Percentiles rank a stretch among this genome's conserved stretches.
Evolutionary conservation across 2,329 filamentous ascomycete species (phyloP).

Genomic region (Colletotrichum tabaci): DNA sequence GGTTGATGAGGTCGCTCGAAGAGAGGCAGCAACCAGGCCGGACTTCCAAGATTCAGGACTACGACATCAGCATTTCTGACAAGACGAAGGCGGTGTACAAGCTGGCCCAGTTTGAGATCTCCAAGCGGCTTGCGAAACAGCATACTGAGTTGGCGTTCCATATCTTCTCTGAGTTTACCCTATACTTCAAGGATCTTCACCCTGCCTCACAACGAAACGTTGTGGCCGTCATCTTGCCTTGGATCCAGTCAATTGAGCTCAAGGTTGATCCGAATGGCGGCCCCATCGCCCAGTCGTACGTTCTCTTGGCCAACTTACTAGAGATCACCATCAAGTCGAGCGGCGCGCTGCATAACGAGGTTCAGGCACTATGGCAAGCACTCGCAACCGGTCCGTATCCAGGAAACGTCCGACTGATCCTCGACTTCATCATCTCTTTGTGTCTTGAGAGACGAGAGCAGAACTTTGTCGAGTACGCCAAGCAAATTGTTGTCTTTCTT

Average conservation of each 20-base stretch:
- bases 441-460: slow-evolving; percentile 96
- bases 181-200: slow-evolving; percentile 90
- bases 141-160: slow-evolving; percentile 92
- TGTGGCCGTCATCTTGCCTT: slow-evolving; percentile 93
- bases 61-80: slow-evolving; percentile 98
- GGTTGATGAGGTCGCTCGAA: slow-evolving; percentile 85
- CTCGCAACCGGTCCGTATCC: slow-evolving; percentile 92
- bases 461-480: slow-evolving; percentile 97
- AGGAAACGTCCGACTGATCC: slow-evolving; percentile 92
- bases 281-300: slow-evolving; percentile 92
- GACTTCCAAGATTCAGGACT: slow-evolving; percentile 94
- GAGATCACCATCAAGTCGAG: slow-evolving; percentile 97
- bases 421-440: slow-evolving; percentile 96
- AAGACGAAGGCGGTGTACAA: slow-evolving; percentile 99
- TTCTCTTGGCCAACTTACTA: slow-evolving; percentile 92
- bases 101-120: slow-evolving; percentile 96
- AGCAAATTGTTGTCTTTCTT: slow-evolving; percentile 97
- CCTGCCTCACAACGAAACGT: slow-evolving; percentile 91
- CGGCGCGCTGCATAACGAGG: slow-evolving; percentile 91
- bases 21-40: slow-evolving; percentile 79
- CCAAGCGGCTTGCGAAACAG: slow-evolving; percentile 88
- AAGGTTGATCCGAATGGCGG: slow-evolving; percentile 93
- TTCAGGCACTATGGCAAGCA: slow-evolving; percentile 97
- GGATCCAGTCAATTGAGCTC: slow-evolving; percentile 95
- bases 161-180: slow-evolving; percentile 95